Conservation (phyloP, 257 asterid species). For the Nicotiana tabacum region DNA sequence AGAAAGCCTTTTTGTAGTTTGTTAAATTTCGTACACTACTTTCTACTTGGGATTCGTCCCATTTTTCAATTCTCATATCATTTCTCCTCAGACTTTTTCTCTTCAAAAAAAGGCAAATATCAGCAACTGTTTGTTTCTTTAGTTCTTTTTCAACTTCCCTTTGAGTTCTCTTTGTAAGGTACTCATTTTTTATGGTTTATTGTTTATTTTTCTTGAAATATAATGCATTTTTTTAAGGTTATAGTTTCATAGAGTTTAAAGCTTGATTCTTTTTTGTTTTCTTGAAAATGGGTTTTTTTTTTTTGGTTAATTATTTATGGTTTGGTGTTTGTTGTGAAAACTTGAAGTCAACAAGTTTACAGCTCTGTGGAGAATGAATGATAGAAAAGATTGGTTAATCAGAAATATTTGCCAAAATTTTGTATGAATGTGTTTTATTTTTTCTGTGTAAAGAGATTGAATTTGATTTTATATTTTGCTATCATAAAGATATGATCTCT, state of each 20-base stretch:
- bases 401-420: not conserved
- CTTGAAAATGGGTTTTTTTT: not conserved
- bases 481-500: not conserved
- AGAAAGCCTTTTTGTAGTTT: not conserved
- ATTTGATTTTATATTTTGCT: not conserved
- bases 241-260: not conserved
- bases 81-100: not conserved
- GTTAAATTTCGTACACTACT: not conserved
- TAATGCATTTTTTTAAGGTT: not conserved
- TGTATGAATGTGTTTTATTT: not conserved
- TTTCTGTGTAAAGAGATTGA: not conserved
- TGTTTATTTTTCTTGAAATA: not conserved
- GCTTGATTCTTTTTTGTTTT: not conserved
- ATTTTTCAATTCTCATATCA: not conserved
- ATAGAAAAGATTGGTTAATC: not conserved
- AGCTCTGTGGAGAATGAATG: not conserved
- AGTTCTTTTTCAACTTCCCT: conserved; percentile 5
- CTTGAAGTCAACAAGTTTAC: not conserved
- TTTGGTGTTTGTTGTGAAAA: not conserved
- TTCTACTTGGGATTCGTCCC: conserved; percentile 13
- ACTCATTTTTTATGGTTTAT: not conserved
- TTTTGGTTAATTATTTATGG: not conserved
- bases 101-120: not conserved
- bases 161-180: not conserved
- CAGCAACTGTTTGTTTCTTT: not conserved